Evolutionary conservation across 371 early-diverging fungal species (phyloP).

Genomic region (Massospora cicadina): DNA sequence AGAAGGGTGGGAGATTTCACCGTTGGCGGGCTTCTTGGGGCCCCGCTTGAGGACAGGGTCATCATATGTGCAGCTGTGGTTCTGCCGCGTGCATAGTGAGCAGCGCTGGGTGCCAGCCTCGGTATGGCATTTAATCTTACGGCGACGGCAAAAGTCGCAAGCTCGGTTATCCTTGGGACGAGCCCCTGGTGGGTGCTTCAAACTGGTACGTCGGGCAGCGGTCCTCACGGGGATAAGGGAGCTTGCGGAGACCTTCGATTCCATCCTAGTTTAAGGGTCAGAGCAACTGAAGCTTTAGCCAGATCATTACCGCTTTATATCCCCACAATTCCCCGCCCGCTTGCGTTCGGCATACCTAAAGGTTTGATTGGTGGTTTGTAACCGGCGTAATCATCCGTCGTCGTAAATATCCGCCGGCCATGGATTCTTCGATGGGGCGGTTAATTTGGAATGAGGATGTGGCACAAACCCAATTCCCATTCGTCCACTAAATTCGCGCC

Average conservation of each 20-base stretch:
- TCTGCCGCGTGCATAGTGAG: neutral
- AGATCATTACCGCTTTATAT: neutral
- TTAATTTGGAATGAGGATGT: too few species aligned
- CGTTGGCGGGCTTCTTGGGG: neutral
- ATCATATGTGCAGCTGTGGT: neutral
- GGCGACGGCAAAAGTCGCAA: neutral
- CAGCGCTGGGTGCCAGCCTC: neutral
- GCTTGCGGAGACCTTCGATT: neutral
- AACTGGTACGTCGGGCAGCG: neutral
- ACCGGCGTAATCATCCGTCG: neutral
- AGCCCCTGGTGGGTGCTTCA: neutral
- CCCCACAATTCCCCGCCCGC: neutral
- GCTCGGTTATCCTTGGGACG: neutral
- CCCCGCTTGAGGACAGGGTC: slow-evolving; percentile 3
- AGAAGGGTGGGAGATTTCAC: neutral
- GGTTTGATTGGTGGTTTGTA: neutral
- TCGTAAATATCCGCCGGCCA: neutral
- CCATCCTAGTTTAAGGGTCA: neutral
- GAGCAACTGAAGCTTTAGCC: neutral
- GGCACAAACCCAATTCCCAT: too few species aligned
- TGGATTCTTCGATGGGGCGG: too few species aligned
- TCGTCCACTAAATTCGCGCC: too few species aligned
- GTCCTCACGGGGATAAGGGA: neutral
- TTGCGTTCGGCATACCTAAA: neutral
- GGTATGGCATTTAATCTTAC: slow-evolving; percentile 1